Evolutionary conservation across 2,329 filamentous ascomycete genomes (phyloP).

Genomic region (Fusarium ramigenum): DNA sequence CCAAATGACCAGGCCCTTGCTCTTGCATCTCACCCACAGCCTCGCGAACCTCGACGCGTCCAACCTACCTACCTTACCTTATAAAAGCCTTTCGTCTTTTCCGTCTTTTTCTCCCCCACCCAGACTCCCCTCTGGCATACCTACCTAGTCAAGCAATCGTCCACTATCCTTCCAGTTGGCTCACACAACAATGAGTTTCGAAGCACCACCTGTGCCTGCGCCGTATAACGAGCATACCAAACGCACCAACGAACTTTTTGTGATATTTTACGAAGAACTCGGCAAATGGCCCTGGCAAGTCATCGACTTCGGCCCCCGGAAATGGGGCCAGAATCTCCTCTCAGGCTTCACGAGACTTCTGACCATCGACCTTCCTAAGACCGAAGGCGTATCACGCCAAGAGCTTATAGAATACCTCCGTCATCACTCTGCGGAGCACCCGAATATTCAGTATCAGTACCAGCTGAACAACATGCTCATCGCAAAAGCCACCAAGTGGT

Average conservation of each 20-base stretch:
- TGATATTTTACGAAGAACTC: neutral
- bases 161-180: no score
- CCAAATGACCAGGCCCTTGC: neutral
- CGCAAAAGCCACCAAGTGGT: neutral
- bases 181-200: neutral
- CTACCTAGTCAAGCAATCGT: no score
- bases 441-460: fast-evolving
- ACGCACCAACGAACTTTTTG: neutral
- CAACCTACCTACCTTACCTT: neutral
- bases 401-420: neutral
- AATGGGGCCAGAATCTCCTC: neutral
- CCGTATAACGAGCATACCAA: neutral
- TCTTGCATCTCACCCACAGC: neutral
- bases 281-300: constrained; percentile 16
- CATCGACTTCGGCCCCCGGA: neutral
- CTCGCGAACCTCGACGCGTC: neutral
- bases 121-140: neutral
- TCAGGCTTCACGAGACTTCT: neutral
- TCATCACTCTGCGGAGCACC: neutral
- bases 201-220: neutral
- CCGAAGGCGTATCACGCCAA: neutral
- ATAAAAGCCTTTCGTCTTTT: neutral
- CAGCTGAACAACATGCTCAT: neutral
- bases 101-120: neutral
- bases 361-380: neutral